phyloP scores from a whole-genome alignment of 2,329 filamentous ascomycete species.

The Monosporascus sp. region DNA sequence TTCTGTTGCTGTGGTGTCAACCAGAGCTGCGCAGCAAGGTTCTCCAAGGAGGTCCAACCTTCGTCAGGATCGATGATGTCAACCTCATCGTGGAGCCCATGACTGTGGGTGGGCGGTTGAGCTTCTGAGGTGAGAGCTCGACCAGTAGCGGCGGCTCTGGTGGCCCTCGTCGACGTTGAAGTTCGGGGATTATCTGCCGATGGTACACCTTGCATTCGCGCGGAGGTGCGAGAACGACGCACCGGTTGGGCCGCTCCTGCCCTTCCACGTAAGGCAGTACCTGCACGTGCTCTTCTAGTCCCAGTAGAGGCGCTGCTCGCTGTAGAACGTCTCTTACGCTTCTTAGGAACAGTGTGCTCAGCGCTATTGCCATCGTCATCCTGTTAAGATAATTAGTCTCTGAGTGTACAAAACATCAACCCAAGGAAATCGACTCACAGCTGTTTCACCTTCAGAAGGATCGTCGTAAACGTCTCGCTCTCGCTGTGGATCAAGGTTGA shows the following conservation, averaged over 20 bases:
- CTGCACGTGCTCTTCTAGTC: background rate
- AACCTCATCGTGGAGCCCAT: conserved; percentile 16
- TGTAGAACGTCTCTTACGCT: background rate
- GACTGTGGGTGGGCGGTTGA: conserved; percentile 17
- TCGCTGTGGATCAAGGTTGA: conserved; percentile 44
- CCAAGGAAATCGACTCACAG: conserved; percentile 33
- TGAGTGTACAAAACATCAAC: conserved; percentile 4
- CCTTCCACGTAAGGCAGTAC: background rate
- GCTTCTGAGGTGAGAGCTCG: conserved; percentile 9
- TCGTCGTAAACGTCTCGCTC: conserved; percentile 56
- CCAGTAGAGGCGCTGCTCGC: background rate
- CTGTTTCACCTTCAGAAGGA: conserved; percentile 47
- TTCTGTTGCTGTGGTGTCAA: conserved; percentile 17
- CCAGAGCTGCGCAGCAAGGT: conserved; percentile 8
- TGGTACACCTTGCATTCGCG: conserved; percentile 9
- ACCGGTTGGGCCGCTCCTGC: background rate
- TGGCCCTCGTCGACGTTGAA: conserved; percentile 8
- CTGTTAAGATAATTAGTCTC: background rate
- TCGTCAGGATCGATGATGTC: conserved; percentile 11
- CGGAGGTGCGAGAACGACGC: background rate
- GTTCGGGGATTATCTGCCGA: conserved; percentile 1
- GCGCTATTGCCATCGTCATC: background rate
- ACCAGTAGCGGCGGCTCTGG: conserved; percentile 13
- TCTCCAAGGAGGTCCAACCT: conserved; percentile 19
- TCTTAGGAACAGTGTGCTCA: background rate